Evolutionary conservation across 2,329 filamentous ascomycete genomes (phyloP).

Genomic region (Colletotrichum australisinense): DNA sequence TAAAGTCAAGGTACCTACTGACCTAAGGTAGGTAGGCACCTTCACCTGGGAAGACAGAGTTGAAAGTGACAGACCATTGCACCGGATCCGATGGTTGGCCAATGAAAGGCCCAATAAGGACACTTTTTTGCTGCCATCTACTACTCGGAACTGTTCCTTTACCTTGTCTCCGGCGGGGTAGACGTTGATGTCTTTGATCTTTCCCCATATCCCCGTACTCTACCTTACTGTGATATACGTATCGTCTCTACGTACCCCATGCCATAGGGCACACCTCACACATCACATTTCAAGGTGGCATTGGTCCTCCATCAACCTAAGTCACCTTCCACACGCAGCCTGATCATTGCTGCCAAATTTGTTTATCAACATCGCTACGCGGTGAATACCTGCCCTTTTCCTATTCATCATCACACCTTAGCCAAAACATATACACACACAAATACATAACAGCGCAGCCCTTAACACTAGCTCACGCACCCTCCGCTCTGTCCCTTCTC

Average conservation of each 20-base stretch:
- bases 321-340: not conserved
- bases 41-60: no score
- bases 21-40: no score
- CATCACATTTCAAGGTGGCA: not conserved
- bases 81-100: slow-evolving; percentile 1
- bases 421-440: not conserved
- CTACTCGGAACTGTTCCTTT: not conserved
- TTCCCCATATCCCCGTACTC: not conserved
- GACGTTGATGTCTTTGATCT: not conserved
- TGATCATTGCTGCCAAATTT: not conserved
- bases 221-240: no score
- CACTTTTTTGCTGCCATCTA: slow-evolving; percentile 2
- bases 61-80: no score
- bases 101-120: not conserved
- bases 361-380: slow-evolving; percentile 5
- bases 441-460: not conserved
- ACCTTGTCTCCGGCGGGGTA: slow-evolving; percentile 29
- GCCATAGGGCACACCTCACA: no score
- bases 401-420: not conserved
- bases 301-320: not conserved
- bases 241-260: no score
- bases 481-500: slow-evolving; percentile 15
- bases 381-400: not conserved
- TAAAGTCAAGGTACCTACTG: no score
- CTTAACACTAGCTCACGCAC: not conserved